These are phyloP conservation scores for Penicillium crystallinum DNA, from an alignment of 495 filamentous ascomycete genomes.

Conservation along the genomic window DNA sequence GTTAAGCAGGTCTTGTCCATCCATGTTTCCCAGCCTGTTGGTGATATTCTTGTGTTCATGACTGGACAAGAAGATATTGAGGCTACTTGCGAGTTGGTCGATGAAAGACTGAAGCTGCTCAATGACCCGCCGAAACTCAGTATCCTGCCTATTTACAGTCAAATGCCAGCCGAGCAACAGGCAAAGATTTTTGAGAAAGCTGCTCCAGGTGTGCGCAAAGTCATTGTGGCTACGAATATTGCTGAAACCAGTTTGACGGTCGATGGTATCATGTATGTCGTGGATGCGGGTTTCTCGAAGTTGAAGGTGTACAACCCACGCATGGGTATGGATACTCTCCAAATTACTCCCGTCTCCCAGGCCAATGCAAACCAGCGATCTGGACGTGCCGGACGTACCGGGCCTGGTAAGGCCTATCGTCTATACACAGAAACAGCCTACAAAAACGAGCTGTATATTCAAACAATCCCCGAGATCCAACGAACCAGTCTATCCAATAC, in stretches of 20 bases:
- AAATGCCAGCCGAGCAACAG: slow-evolving; percentile 97
- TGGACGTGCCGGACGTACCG: slow-evolving; percentile 89
- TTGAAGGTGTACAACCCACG: slow-evolving; percentile 97
- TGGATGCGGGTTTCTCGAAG: slow-evolving; percentile 94
- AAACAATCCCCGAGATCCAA: slow-evolving; percentile 98
- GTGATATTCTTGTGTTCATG: slow-evolving; percentile 99
- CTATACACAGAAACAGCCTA: slow-evolving; percentile 93
- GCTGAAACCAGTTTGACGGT: slow-evolving; percentile 98
- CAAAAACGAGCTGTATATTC: slow-evolving; percentile 94
- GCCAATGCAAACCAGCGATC: slow-evolving; percentile 93
- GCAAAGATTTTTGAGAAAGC: slow-evolving; percentile 96
- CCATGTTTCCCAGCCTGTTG: slow-evolving; percentile 84
- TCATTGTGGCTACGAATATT: slow-evolving; percentile 98
- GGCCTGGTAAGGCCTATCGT: slow-evolving; percentile 91
- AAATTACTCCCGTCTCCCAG: slow-evolving; percentile 97
- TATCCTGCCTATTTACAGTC: slow-evolving; percentile 97
- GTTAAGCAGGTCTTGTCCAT: slow-evolving; percentile 97
- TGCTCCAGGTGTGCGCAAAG: slow-evolving; percentile 84
- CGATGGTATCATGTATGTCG: slow-evolving; percentile 99
- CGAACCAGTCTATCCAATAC: slow-evolving; percentile 94
- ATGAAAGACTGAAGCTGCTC: slow-evolving; percentile 80
- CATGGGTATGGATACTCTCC: slow-evolving; percentile 99
- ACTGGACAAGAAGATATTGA: slow-evolving; percentile 99
- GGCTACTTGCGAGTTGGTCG: slow-evolving; percentile 87
- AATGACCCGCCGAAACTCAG: slow-evolving; percentile 94